Evolutionary conservation across 1,284 basidiomycete genomes (phyloP).

Genomic region (Agaricales sp.): DNA sequence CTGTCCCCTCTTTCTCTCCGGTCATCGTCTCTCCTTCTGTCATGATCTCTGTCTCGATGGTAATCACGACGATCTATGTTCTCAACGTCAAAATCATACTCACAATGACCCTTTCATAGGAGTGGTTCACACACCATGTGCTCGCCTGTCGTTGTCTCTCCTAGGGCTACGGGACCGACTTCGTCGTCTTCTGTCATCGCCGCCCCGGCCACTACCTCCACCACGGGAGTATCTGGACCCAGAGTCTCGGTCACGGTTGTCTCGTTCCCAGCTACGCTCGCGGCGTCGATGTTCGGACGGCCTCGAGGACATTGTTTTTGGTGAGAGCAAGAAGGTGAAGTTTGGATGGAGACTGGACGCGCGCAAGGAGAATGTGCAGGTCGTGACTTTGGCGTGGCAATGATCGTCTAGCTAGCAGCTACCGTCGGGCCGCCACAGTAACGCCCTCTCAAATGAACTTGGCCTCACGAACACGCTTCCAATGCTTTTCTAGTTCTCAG

Average conservation of each 20-base stretch:
- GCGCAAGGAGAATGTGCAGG: too few relatives aligned
- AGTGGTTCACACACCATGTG: conserved; percentile 20
- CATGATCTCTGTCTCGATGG: not conserved
- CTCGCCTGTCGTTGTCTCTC: conserved; percentile 35
- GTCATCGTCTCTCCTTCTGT: conserved; percentile 15
- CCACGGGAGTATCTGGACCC: conserved; percentile 26
- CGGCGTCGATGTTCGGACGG: conserved; percentile 40
- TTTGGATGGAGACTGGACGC: too few relatives aligned
- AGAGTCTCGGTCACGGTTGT: conserved; percentile 35
- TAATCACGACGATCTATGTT: conserved; percentile 14
- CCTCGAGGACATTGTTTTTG: conserved; percentile 31
- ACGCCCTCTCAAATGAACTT: too few relatives aligned
- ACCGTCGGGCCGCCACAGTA: too few relatives aligned
- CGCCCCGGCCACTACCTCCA: conserved; percentile 22
- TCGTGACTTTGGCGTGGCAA: conserved; percentile 11
- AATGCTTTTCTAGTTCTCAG: too few relatives aligned
- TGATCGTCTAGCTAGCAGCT: not conserved
- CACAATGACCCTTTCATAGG: not conserved
- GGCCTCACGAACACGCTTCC: too few relatives aligned
- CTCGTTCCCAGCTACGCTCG: conserved; percentile 61
- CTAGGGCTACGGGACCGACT: conserved; percentile 64
- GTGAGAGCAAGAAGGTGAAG: conserved; percentile 2
- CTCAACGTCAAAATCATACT: conserved; percentile 1
- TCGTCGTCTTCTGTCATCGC: conserved; percentile 37
- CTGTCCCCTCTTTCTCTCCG: conserved; percentile 25